Evolutionary conservation across 179 eudicot genomes (phyloP).

Genomic region (Amaranthus tricolor): DNA sequence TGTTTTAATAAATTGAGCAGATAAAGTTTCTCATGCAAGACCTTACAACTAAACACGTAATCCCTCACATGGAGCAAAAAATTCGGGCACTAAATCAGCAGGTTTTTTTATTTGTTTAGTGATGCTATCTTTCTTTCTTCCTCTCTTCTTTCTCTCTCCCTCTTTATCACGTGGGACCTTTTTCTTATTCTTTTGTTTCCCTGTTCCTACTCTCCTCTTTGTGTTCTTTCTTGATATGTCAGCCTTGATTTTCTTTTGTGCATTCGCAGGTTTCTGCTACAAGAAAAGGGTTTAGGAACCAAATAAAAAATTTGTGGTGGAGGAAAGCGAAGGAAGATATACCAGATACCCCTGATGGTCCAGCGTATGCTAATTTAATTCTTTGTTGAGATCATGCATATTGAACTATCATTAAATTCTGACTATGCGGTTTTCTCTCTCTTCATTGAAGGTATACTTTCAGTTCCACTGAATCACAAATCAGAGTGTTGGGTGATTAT

Average conservation of each 20-base stretch:
- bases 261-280: conserved; percentile 83
- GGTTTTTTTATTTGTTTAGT: conserved; percentile 37
- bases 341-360: conserved; percentile 65
- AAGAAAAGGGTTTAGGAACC: conserved; percentile 97
- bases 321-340: conserved; percentile 93
- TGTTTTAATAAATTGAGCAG: conserved; percentile 41
- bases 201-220: not conserved
- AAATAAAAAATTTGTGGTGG: conserved; percentile 99
- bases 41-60: conserved; percentile 72
- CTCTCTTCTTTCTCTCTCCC: not conserved
- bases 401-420: conserved; percentile 10
- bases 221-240: not conserved
- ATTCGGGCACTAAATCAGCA: conserved; percentile 91
- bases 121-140: not conserved
- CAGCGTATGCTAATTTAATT: conserved; percentile 49
- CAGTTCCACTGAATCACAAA: conserved; percentile 92
- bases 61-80: conserved; percentile 96
- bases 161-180: not conserved
- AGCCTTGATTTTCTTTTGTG: conserved; percentile 15
- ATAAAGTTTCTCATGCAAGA: conserved; percentile 70
- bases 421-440: conserved; percentile 10
- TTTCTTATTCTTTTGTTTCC: not conserved
- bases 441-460: conserved; percentile 73
- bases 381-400: conserved; percentile 4
- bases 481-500: conserved; percentile 91